Base-by-base conservation (phyloP, 495 filamentous ascomycete genomes). In the Xylaria longipes region DNA sequence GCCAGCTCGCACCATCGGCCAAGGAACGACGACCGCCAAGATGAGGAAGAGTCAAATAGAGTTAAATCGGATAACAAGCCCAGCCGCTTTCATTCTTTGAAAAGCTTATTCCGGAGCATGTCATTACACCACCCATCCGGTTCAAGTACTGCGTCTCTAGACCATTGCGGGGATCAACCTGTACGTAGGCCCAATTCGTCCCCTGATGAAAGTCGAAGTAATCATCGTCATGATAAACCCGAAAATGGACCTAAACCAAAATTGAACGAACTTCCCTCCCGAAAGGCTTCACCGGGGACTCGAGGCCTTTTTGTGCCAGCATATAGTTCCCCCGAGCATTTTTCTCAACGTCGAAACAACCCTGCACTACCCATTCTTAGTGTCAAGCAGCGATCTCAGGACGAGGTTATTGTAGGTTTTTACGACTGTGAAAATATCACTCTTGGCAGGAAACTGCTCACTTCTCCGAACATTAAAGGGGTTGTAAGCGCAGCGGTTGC, bases 291-390 rank as follows among this genome's bases (percentile, higher is more conserved):
- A 17, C 41, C 22, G 20, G 41, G 46, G 5, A 67, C 64, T 15
- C 64, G 66, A 15, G 63, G 70, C 54, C 27, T 68, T 31, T 70
- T 68, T 45, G 25, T 66, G 6, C 45, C 60, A 17, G 50, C 48
- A 9, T 71, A 71, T 57, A 37, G 65, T 0, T 20, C 27, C n/a
- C 46, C 50, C 25, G n/a, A 64, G 41, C 58, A 71, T 25, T 74
- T 56, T 41, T 62, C 65, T 9, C 69, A 65, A 31, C 11, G 29
- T 8, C 69, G 70, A 29, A 37, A 17, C 7, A 70, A 72, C 54
- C 65, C 73, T 0, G 29, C 46, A 9, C 39, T 57, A 1, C 57
- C 65, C 9, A n/a, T 66, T 8, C 57, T 52, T 31, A 5, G 4
- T 7, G 3, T 8, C 27, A 35, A 11, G 12, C 54, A 45, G 22